Base-by-base conservation (phyloP, 805 yeast genomes). In the Candida parachauliodes region DNA sequence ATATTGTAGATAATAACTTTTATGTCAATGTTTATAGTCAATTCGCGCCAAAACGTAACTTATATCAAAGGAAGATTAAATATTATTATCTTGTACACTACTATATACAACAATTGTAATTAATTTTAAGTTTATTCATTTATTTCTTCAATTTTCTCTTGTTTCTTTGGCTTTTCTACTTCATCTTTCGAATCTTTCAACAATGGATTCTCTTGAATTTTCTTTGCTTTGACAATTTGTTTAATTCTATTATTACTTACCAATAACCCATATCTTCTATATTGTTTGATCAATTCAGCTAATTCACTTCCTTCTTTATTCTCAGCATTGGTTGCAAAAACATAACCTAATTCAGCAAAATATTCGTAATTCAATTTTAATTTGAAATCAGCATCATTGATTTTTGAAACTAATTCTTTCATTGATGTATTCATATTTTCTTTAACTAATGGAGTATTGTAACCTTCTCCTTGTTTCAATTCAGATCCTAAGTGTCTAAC, bases 381-480 rank as follows among this genome's bases (percentile, higher is more conserved):
- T 55, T 74, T 74, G 25, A 44, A 45, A 25, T 62, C 61, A 8
- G 39, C 29, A n/a, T 37, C 35, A 35, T 52, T 40, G 32, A 52
- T 50, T 34, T 60, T 65, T 39, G 70, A 47, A 33, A 57, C 45
- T 26, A 51, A 36, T 28, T 51, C 47, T 16, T 48, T 29, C 26
- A 48, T 35, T 8, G 38, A 36, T 11, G 10, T 17, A 8, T 28
- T 17, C 40, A 32, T 36, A 39, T 70, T 60, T 44, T 69, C 58
- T 44, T 73, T 64, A 22, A 62, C 52, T 36, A 68, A 52, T 29
- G 76, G 83, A 16, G 86, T 78, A 50, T 75, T 73, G 62, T 70
- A 91, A 20, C 98, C 98, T 67, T 91, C 98, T 38, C 91, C 95
- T 8, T 64, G 61, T n/a, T 74, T 74, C 45, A 91, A 74, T 10